Evolutionary conservation across 441 rosid genomes (phyloP).

Genomic region (Lepidium campestre): DNA sequence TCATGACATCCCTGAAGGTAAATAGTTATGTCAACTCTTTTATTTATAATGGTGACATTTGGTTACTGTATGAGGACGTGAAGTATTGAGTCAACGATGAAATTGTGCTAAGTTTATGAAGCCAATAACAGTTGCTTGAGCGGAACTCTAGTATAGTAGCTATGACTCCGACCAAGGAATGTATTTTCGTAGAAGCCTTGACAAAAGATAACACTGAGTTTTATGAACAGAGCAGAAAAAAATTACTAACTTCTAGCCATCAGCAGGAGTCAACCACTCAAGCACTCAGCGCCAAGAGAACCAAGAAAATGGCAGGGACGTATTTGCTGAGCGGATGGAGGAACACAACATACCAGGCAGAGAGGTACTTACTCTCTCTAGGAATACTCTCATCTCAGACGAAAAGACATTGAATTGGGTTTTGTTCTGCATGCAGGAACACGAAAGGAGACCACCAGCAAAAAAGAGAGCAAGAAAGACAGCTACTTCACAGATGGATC

Average conservation of each 20-base stretch:
- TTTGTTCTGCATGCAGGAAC: constrained; percentile 39
- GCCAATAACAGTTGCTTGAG: constrained; percentile 10
- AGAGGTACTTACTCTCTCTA: constrained; percentile 37
- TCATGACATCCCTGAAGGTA: constrained; percentile 55
- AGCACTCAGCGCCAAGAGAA: constrained; percentile 38
- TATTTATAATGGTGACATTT: neutral
- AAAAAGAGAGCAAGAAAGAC: constrained; percentile 45
- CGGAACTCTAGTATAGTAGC: neutral
- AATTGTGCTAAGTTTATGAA: neutral
- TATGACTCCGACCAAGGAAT: constrained; percentile 1
- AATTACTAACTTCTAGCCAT: constrained; percentile 17
- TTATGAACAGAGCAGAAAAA: neutral
- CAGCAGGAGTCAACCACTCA: constrained; percentile 42
- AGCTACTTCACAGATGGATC: constrained; percentile 46
- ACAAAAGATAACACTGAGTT: constrained; percentile 5
- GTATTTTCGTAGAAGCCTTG: constrained; percentile 2
- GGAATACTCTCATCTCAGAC: neutral
- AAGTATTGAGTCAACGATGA: neutral
- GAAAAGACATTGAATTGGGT: neutral
- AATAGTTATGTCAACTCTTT: constrained; percentile 13
- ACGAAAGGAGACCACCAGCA: constrained; percentile 31
- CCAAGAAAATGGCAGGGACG: constrained; percentile 26
- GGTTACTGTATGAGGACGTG: neutral
- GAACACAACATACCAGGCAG: constrained; percentile 33
- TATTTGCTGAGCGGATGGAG: constrained; percentile 15